A percentile compares a stretch with the other conserved stretches of the same genome.
phyloP scores from a whole-genome alignment of 495 filamentous ascomycete species.

The Apodospora peruviana region DNA sequence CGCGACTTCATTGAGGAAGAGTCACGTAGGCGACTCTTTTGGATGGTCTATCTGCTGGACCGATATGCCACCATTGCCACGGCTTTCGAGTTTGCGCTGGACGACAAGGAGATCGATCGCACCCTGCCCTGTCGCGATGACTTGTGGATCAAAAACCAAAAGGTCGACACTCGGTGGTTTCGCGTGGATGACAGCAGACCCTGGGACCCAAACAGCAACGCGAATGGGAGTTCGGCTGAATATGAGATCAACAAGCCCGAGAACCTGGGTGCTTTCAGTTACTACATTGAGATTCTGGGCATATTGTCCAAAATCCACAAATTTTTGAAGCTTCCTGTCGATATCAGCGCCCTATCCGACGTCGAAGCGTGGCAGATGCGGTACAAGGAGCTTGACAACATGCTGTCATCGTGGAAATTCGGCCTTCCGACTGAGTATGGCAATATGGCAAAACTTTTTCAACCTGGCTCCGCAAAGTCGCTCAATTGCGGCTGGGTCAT shows the following conservation, averaged over 20 bases:
- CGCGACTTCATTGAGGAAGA: conserved; percentile 87
- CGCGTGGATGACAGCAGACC: conserved; percentile 41
- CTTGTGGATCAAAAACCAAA: conserved; percentile 74
- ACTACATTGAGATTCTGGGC: conserved; percentile 80
- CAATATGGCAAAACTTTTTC: conserved; percentile 69
- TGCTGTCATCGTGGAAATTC: conserved; percentile 75
- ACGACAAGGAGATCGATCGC: conserved; percentile 83
- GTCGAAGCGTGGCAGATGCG: conserved; percentile 84
- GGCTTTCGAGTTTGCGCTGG: conserved; percentile 81
- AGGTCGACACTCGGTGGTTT: conserved; percentile 81
- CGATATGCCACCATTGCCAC: conserved; percentile 84
- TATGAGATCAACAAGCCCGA: conserved; percentile 66
- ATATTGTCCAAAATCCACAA: conserved; percentile 80
- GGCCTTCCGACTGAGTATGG: conserved; percentile 74
- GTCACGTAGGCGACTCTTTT: conserved; percentile 74
- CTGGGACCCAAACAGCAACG: conserved; percentile 15
- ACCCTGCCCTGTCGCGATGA: conserved; percentile 82
- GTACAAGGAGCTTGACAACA: conserved; percentile 76
- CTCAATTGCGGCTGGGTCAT: conserved; percentile 82
- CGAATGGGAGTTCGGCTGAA: conserved; percentile 34
- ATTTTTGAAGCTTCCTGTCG: conserved; percentile 81
- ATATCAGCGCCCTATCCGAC: conserved; percentile 75
- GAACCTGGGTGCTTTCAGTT: conserved; percentile 77
- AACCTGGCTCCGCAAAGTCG: conserved; percentile 55
- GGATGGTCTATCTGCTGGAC: conserved; percentile 89